Evolutionary conservation across 140 eudicot genomes (phyloP), one percentile per base, ranked within the genome.

Genomic region (Stevia rebaudiana): DNA sequence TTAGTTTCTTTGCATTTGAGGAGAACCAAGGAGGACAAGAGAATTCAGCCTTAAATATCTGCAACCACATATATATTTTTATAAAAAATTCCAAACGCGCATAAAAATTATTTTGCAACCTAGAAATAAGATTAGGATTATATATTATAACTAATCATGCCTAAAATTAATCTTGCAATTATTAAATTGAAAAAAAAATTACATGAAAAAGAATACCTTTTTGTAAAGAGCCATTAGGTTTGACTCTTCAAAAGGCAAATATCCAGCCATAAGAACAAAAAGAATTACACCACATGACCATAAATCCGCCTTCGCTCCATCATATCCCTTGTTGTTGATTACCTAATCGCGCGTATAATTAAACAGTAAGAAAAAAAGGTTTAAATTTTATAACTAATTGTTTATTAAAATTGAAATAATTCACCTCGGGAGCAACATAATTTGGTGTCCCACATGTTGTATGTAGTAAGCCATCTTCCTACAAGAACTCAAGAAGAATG

Each of bases 281-380:
- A 94, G 99, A 53, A 94, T 94, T 11, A 94, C 97, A 63, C 99
- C 99, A 51, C 99, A 94, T 17, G 99, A 94, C 99, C 97, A 94
- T 39, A 94, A 76, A 78, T 94, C 99, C 1, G 99, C 99, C 70
- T 94, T 88, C 16, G 99, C 99, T 79, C 99, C 99, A 72, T 94
- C 99, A 61, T 94, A 94, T 53, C 99, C 99, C 73, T 94, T 94
- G 74, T 88, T 86, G 79, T 81, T 88, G 66, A 94, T 85, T 70
- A 94, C 98, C 98, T 92, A 51, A 3, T 24, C 24, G 43, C 44
- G 54, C 30, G 77, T 22, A 50, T 44, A 41, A 70, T 25, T 22
- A 48, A 74, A 21, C 51, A 54, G 44, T 56, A 42, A 54, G n/a
- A 67, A 54, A 47, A 47, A 52, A n/a, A 19, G 44, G 22, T 23